Conservation (phyloP, 1,284 basidiomycete species). For the Sanghuangporus weigelae region DNA sequence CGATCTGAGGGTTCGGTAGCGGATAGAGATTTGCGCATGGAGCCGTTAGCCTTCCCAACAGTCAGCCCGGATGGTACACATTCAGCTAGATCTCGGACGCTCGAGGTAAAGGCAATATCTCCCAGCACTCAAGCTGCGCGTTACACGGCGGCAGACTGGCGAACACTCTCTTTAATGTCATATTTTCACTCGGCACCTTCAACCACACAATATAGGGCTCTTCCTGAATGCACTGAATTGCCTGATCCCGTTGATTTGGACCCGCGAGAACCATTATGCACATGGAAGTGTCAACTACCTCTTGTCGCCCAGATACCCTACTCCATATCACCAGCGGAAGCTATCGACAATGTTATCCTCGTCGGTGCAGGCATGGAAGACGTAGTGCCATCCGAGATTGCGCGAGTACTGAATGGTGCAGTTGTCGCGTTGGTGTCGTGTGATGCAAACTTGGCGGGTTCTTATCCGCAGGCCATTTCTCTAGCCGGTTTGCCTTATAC, state of each 20-base stretch:
- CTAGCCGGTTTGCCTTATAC: conserved; percentile 44
- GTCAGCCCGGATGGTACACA: background rate
- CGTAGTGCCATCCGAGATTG: conserved; percentile 60
- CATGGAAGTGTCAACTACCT: conserved; percentile 70
- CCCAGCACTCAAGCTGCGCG: conserved; percentile 35
- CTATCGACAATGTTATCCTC: conserved; percentile 60
- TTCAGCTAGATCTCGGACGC: background rate
- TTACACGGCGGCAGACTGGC: conserved; percentile 70
- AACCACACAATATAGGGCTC: background rate
- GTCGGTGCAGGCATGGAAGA: conserved; percentile 72
- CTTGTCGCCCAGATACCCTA: conserved; percentile 68
- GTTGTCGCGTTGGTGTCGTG: conserved; percentile 69
- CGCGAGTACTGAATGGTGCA: conserved; percentile 72
- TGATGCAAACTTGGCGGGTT: conserved; percentile 37
- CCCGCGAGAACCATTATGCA: conserved; percentile 21
- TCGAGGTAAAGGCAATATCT: conserved; percentile 23
- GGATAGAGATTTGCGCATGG: conserved; percentile 18
- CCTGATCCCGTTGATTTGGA: conserved; percentile 24
- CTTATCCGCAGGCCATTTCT: background rate
- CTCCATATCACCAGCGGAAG: conserved; percentile 49
- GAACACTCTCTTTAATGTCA: conserved; percentile 69
- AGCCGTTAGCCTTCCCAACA: background rate
- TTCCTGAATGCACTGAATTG: background rate
- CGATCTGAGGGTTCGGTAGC: conserved; percentile 24
- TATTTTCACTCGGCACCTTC: conserved; percentile 75